A percentile compares a stretch with the other conserved stretches of the same genome.
These are phyloP conservation scores for Mycena rebaudengoi DNA, from an alignment of 768 basidiomycete species.

Conservation along the genomic window DNA sequence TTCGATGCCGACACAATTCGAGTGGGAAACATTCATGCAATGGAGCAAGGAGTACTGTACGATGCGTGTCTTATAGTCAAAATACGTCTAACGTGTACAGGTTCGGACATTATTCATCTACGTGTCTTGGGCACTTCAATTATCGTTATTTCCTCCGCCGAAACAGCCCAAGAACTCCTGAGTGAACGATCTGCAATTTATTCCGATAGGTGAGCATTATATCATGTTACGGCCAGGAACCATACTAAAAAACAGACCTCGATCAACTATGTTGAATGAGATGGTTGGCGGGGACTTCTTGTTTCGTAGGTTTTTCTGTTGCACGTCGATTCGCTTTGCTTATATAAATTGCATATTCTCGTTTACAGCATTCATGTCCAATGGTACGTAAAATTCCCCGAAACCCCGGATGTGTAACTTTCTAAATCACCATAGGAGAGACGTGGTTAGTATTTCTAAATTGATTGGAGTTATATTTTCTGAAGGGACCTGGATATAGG, in stretches of 20 bases:
- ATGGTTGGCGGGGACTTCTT: conserved; percentile 9
- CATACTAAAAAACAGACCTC: neutral
- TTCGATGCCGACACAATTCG: conserved; percentile 48
- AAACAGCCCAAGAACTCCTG: conserved; percentile 43
- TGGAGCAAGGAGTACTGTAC: conserved; percentile 54
- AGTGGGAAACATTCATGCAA: conserved; percentile 51
- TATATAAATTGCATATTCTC: neutral
- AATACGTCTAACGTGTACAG: conserved; percentile 26
- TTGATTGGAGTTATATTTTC: no score
- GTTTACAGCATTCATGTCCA: conserved; percentile 15
- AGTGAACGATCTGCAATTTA: conserved; percentile 36
- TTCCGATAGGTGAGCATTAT: conserved; percentile 28
- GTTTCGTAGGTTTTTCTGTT: neutral
- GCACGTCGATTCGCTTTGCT: neutral
- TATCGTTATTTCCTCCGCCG: conserved; percentile 42
- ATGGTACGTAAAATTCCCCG: neutral
- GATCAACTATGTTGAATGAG: conserved; percentile 4
- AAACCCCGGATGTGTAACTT: neutral
- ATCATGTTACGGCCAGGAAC: no score
- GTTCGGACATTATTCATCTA: conserved; percentile 39
- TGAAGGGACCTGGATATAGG: no score
- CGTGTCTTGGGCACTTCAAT: conserved; percentile 33
- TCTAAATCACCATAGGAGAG: neutral
- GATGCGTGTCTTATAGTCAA: neutral
- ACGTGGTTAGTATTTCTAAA: neutral